Conservation (phyloP, 2,329 filamentous ascomycete species). For the Colletotrichum filicis region DNA sequence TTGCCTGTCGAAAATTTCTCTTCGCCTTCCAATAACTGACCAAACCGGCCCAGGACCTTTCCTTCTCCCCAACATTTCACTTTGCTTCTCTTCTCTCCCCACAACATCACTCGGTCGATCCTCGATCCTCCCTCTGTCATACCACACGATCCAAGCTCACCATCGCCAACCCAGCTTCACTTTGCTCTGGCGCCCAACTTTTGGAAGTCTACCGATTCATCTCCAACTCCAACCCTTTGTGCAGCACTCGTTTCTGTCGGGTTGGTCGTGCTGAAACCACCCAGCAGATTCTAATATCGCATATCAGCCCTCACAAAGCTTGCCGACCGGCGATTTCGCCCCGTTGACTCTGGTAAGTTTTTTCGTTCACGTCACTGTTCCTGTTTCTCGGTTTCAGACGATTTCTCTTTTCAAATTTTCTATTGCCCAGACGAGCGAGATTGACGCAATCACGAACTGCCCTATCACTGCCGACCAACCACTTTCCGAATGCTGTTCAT, state of each 20-base stretch:
- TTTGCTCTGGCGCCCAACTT: slow-evolving; percentile 20
- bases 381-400: too few species aligned
- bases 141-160: background rate
- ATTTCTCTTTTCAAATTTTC: background rate
- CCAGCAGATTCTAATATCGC: slow-evolving; percentile 47
- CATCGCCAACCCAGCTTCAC: slow-evolving; percentile 4
- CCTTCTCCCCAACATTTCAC: background rate
- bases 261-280: background rate
- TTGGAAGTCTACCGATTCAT: slow-evolving; percentile 22
- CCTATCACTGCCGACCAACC: background rate
- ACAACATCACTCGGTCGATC: background rate
- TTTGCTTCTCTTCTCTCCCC: background rate
- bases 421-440: background rate
- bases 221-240: background rate
- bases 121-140: background rate
- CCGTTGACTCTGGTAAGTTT: slow-evolving; percentile 7
- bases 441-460: background rate
- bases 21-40: background rate
- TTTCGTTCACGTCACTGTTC: background rate
- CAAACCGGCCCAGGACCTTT: too few species aligned
- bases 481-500: background rate
- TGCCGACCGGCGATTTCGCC: background rate
- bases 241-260: background rate
- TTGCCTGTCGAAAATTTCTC: background rate
- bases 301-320: slow-evolving; percentile 49